Evolutionary conservation across 768 basidiomycete genomes (phyloP), one percentile per base, ranked within the genome.

Genomic region (Boletus huronensis): DNA sequence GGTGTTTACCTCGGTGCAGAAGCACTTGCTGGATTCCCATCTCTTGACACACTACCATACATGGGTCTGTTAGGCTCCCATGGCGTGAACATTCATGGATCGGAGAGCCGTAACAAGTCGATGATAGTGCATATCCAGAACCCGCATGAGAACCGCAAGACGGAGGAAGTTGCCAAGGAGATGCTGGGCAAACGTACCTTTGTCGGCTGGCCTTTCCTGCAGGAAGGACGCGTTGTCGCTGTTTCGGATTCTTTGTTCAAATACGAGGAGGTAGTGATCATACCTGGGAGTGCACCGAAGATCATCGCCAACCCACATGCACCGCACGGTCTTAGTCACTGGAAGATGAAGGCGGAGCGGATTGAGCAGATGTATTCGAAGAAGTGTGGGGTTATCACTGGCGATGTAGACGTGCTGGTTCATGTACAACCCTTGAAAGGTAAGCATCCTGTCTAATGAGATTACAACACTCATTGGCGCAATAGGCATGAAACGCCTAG

Each of bases 21-120:
- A 34, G 91, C 94, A 6, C 78, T 98, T 6, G 93, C 97, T 0
- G 97, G 97, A 10, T 99, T 99, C 81, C 96, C 97, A 0, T 96
- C 97, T 1, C 79, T 98, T 29, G 82, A 95, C 57, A 97, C 95
- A 0, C 78, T 98, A 8, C 90, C 90, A 0, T 81, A 93, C 64
- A 83, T 81, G 0, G 84, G 88, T 11, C 74, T 77, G 23, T 77
- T 98, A 23, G 93, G 87, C 16, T 80, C 83, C 70, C 96, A 98
- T 64, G 84, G 87, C 21, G 94, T 98, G 62, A 97, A 94, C 66
- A 86, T 98, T 13, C 96, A 98, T 69, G 91, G 92, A 50, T 75
- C 84, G 0, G 95, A 97, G 67, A 91, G 85, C 59, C 80, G 87
- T 35, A 96, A 96, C 74, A 92, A 95, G 72, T 94, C 92, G 2